Evolutionary conservation across 768 basidiomycete genomes (phyloP), one percentile per base, ranked within the genome.

Genomic region (Rossbeevera mucosa): DNA sequence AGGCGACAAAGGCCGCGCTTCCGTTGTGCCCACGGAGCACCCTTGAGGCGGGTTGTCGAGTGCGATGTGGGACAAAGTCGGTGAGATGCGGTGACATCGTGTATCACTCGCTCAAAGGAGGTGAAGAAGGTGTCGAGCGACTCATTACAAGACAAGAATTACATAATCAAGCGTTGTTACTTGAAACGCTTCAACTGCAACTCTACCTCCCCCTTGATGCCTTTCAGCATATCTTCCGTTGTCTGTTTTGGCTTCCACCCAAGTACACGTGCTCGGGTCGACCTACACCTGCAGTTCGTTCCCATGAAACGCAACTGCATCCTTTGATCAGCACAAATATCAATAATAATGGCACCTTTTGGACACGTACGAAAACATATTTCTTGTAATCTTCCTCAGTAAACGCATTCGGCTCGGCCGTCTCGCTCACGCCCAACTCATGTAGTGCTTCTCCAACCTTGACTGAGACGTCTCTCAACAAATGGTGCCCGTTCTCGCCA

Each of bases 401-500:
- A 51, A 81, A 81, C 1, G 72, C 54, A 3, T 70, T 76, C 4
- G 80, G 76, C 52, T 72, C 48, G 1, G 48, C 20, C 0, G 59
- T 61, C 25, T 57, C 43, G 25, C 56, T 66, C n/a, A 29, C 51
- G 1, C 61, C 59, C 1, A 64, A 38, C 2, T 58, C 53, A 13
- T 31, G 9, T 5, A 64, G 64, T 3, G 25, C 59, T 70, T 73
- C 64, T 4, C 71, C 75, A 24, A 82, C 71, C 4, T 71, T 71
- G 42, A 66, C 72, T 7, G 67, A 63, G n/a, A 83, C 56, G 5
- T 79, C 73, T 45, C 74, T 77, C 26, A 78, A 40, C 7, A 58
- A 63, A 41, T 80, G 74, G 44, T 83, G 78, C 18, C 76, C 81
- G 45, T 72, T 80, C 55, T 72, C 79, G 11, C 68, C 76, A 57